A percentile compares a stretch with the other conserved stretches of the same genome.
Conservation (phyloP, 208 protist species). For the Acanthamoeba triangularis region DNA sequence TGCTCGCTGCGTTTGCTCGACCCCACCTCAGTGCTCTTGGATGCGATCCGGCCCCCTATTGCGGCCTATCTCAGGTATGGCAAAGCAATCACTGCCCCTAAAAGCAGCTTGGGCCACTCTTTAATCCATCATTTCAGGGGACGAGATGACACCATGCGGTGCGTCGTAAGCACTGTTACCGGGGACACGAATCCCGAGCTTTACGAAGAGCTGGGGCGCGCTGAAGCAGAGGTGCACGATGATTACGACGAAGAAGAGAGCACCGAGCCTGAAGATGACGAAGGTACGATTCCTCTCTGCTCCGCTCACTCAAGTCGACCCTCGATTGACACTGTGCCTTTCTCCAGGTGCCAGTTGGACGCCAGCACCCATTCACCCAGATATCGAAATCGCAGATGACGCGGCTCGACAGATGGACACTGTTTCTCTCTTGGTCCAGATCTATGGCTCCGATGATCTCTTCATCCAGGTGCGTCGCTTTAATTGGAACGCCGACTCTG, state of each 20-base stretch:
- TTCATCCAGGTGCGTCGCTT: constrained; percentile 19
- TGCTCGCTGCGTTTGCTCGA: constrained; percentile 38
- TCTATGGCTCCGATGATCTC: constrained; percentile 60
- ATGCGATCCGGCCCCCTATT: constrained; percentile 38
- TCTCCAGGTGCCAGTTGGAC: constrained; percentile 4
- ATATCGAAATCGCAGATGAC: constrained; percentile 47
- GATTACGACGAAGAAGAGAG: constrained; percentile 48
- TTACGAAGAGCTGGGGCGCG: constrained; percentile 60
- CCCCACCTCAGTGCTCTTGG: not conserved
- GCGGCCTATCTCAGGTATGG: constrained; percentile 50
- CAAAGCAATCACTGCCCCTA: not conserved
- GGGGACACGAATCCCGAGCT: constrained; percentile 64
- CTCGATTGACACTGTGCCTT: not conserved
- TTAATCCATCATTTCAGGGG: not conserved
- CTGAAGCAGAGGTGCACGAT: constrained; percentile 26
- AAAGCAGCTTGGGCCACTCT: not conserved
- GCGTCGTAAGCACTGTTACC: constrained; percentile 28
- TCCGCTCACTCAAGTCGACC: not conserved
- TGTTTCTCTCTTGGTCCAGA: constrained; percentile 38
- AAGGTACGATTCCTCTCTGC: not conserved
- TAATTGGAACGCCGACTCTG: not conserved
- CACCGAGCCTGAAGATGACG: not conserved
- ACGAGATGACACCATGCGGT: constrained; percentile 52
- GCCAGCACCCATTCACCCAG: constrained; percentile 31
- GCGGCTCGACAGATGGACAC: constrained; percentile 45